These are phyloP conservation scores for Nemania abortiva DNA, from an alignment of 2,329 filamentous ascomycete genomes.

Conservation along the genomic window DNA sequence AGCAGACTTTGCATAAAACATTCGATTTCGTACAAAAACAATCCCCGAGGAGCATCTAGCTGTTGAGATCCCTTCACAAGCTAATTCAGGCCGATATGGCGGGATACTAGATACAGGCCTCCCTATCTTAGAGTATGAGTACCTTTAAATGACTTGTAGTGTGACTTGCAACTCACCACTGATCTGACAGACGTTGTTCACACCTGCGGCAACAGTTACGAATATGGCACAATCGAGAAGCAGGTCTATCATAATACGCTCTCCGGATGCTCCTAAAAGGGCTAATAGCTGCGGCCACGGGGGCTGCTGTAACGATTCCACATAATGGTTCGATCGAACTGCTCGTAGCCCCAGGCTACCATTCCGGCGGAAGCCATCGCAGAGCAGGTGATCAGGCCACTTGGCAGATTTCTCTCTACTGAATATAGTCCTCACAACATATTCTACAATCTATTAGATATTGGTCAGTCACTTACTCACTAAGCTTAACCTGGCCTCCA, in stretches of 20 bases:
- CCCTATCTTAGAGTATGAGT: slow-evolving; percentile 53
- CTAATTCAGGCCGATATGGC: slow-evolving; percentile 37
- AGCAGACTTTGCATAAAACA: slow-evolving; percentile 84
- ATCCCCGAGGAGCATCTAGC: slow-evolving; percentile 68
- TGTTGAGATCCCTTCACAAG: slow-evolving; percentile 5
- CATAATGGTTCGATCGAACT: slow-evolving; percentile 76
- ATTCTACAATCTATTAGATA: slow-evolving; percentile 75
- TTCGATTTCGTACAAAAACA: slow-evolving; percentile 81
- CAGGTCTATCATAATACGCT: slow-evolving; percentile 81
- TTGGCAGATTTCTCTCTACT: slow-evolving; percentile 62
- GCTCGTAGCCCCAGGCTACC: slow-evolving; percentile 67
- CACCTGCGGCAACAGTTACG: slow-evolving; percentile 67
- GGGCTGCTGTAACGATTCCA: slow-evolving; percentile 72
- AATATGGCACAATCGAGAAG: slow-evolving; percentile 85
- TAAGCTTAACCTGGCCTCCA: neutral
- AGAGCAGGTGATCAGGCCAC: slow-evolving; percentile 80
- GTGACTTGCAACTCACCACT: slow-evolving; percentile 70
- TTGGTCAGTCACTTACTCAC: slow-evolving; percentile 32
- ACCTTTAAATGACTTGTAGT: neutral
- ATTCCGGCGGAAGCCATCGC: slow-evolving; percentile 80
- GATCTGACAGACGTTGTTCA: slow-evolving; percentile 80
- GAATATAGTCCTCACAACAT: slow-evolving; percentile 82
- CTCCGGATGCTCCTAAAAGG: slow-evolving; percentile 79
- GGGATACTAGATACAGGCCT: slow-evolving; percentile 64
- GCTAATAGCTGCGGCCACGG: slow-evolving; percentile 82